Evolutionary conservation across 83 land plant genomes (phyloP), one percentile per base, ranked within the genome.

Genomic region (Picea abies): DNA sequence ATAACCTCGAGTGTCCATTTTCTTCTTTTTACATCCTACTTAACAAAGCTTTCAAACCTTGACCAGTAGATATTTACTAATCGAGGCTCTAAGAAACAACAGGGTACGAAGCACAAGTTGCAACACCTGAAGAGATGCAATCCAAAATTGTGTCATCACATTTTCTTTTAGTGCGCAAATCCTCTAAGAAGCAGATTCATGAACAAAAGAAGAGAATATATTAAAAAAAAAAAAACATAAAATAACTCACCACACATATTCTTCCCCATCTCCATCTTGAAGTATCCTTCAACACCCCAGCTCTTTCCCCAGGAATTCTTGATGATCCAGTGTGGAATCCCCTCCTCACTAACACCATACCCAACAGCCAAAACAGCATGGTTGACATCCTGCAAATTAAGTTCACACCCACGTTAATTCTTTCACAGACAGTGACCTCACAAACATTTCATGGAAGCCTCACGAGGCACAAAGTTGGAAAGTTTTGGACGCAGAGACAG

Each of bases 361-460:
- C 99, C 99, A 79, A 97, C 99, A 67, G 98, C 99, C 47, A 97
- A 84, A 58, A 97, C 99, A 82, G 99, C 99, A 85, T 97, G 99
- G 85, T 97, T 97, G 67, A 97, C 99, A 79, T 95, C 98, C 98
- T 97, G 88, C 84, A 25, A 65, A 79, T 62, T 41, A 78, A 32
- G 29, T 9, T 67, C 29, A 70, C 26, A 44, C 23, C 52, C 6
- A 81, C 11, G 19, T 44, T 60, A 68, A 32, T 35, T 63, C 23
- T 64, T 62, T 15, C 81, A 23, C 5, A 37, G 15, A 20, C 63
- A 39, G 12, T 41, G 5, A 15, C 26, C 22, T 22, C 22, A 37
- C 58, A 32, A 80, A 64, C 25, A 49, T 79, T 63, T 58, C 49
- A n/a, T 32, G 15, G 2, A 80, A 19, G 15, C 26, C 41, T 32